Base-by-base conservation (phyloP, 2,329 filamentous ascomycete genomes). In the Alternaria atra region DNA sequence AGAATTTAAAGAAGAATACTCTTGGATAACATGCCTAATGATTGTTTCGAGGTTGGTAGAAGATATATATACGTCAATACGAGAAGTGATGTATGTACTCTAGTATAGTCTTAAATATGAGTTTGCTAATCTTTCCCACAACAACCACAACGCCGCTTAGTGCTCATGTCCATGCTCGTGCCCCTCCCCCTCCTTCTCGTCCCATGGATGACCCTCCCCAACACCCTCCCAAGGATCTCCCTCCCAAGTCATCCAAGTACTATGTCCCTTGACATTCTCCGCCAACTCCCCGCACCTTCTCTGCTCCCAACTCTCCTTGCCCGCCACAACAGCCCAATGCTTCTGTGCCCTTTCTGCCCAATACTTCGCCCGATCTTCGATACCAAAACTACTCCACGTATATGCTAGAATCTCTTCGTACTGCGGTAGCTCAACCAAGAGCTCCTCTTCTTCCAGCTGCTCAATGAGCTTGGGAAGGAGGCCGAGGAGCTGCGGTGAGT, bases 401-500 rank as follows among this genome's bases (percentile, higher is more conserved):
- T 77, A 77, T 13, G 73, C 75, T 1, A 77, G 55, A 46, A 74
- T 75, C 61, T 78, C 75, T 55, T 76, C 73, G 34, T 71, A 76
- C 61, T 61, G 60, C 0, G 73, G 68, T 4, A 65, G 56, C 23
- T 77, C 72, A 13, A 61, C 57, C 15, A 70, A 47, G 0, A 78
- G 53, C 0, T 61, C 67, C 59, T 78, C 75, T 56, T 75, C 59
- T 25, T 76, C 68, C 7, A 77, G 55, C 0, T 70, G 54, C 4
- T 55, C 17, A 29, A 78, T 70, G 4, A 78, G 64, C 12, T 63
- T 60, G 13, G 72, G 70, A 1, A 77, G 59, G 2, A 70, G 54
- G 4, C 60, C 61, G 20, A 76, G 64, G 39, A 74, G 67, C 44
- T 70, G 48, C 1, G 72, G 65, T 15, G 66, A 61, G 5, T 68